These are phyloP conservation scores for Botryobasidium botryosum DNA, from an alignment of 768 basidiomycete species.

Conservation along the genomic window DNA sequence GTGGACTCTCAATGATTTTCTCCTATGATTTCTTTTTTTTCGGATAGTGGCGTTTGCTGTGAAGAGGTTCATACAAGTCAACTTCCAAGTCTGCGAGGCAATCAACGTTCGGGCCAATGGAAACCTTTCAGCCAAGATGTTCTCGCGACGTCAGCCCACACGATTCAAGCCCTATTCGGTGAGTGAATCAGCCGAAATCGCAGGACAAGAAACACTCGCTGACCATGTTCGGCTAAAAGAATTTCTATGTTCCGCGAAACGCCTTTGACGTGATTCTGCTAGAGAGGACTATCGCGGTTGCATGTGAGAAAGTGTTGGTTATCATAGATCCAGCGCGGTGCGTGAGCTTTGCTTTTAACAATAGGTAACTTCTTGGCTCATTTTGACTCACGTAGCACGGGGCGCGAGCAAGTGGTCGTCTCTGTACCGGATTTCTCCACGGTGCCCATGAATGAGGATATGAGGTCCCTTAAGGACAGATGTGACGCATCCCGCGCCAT, in stretches of 20 bases:
- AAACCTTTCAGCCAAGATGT: not conserved
- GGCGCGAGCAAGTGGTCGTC: not conserved
- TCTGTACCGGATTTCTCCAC: conserved; percentile 42
- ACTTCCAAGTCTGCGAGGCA: conserved; percentile 44
- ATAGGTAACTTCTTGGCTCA: not conserved
- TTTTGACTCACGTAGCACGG: not conserved
- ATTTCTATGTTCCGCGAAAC: conserved; percentile 55
- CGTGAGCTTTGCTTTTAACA: conserved; percentile 14
- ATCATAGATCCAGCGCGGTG: conserved; percentile 56
- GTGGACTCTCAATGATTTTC: not conserved
- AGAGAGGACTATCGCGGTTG: conserved; percentile 45
- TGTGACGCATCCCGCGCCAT: conserved; percentile 44
- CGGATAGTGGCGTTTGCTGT: conserved; percentile 58
- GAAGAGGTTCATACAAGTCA: conserved; percentile 42
- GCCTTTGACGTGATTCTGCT: conserved; percentile 43
- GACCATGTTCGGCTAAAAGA: conserved; percentile 23
- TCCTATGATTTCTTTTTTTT: not conserved
- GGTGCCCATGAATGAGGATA: conserved; percentile 19
- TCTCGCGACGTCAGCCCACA: conserved; percentile 32
- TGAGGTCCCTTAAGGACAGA: conserved; percentile 38
- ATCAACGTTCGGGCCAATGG: conserved; percentile 12
- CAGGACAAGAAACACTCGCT: not conserved
- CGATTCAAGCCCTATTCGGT: conserved; percentile 22
- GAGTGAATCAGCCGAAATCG: not conserved
- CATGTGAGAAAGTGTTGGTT: conserved; percentile 44